These are phyloP conservation scores for Xerocomellus chrysenteron DNA, from an alignment of 768 basidiomycete species.

Conservation along the genomic window DNA sequence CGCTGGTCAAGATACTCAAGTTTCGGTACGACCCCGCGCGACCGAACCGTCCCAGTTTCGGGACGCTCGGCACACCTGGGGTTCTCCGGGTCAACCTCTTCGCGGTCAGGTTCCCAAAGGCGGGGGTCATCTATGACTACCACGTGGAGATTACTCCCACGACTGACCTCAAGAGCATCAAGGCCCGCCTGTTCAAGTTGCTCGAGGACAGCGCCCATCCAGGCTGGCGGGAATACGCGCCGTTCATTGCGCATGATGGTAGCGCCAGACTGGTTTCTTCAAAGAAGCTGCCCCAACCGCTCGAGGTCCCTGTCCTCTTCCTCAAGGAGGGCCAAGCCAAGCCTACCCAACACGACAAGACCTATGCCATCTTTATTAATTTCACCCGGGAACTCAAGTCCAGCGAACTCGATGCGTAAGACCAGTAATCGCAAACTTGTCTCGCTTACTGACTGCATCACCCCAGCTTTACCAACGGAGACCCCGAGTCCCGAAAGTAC, in stretches of 20 bases:
- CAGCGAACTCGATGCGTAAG: conserved; percentile 36
- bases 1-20: conserved; percentile 31
- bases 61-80: conserved; percentile 38
- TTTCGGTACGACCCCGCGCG: conserved; percentile 34
- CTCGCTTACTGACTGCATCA: neutral
- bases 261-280: conserved; percentile 44
- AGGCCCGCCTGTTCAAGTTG: conserved; percentile 40
- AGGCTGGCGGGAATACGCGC: conserved; percentile 39
- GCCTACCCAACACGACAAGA: conserved; percentile 31
- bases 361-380: conserved; percentile 40
- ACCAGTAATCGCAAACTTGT: neutral
- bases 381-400: conserved; percentile 31
- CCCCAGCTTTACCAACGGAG: conserved; percentile 41
- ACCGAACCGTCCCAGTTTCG: conserved; percentile 50
- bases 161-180: conserved; percentile 37
- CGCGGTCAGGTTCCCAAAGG: conserved; percentile 40
- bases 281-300: conserved; percentile 36
- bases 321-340: conserved; percentile 40
- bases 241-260: conserved; percentile 41
- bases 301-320: conserved; percentile 34
- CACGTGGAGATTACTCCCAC: conserved; percentile 38
- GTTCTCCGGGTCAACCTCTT: conserved; percentile 53
- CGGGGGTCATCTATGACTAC: conserved; percentile 44
- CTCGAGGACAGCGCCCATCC: conserved; percentile 38
- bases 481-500: conserved; percentile 35